Percentiles rank a stretch among this genome's conserved stretches.
Conservation (phyloP, 768 basidiomycete species). For the Calocera viscosa region DNA sequence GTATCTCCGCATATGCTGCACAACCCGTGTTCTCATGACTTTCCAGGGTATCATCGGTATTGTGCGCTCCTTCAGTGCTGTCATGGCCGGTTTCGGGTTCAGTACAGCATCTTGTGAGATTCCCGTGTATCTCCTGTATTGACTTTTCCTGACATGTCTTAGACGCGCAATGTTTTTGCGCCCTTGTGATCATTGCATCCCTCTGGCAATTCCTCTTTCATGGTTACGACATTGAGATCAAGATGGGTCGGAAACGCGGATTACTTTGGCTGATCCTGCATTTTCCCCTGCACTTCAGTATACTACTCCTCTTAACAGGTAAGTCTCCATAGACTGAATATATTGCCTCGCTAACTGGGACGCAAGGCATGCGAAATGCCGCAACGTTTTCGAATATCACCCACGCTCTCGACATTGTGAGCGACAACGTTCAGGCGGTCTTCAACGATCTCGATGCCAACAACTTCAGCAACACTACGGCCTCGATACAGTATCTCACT, state of each 20-base stretch:
- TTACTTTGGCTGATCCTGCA: background rate
- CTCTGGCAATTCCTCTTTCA: background rate
- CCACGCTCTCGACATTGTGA: conserved; percentile 2
- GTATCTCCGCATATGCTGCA: background rate
- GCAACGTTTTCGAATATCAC: background rate
- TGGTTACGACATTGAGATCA: background rate
- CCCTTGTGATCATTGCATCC: background rate
- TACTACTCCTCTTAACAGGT: background rate
- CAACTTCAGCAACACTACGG: background rate
- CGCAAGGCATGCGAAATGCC: background rate
- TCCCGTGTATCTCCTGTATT: background rate
- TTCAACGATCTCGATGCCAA: background rate
- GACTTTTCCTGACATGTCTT: background rate
- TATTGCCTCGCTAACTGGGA: background rate
- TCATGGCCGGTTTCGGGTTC: conserved; percentile 5
- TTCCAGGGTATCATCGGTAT: background rate
- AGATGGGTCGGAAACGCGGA: background rate
- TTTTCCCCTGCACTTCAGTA: conserved; percentile 3
- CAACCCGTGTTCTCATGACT: background rate
- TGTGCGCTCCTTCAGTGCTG: background rate
- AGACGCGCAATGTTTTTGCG: conserved; percentile 2
- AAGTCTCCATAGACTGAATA: background rate
- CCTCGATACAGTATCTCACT: background rate
- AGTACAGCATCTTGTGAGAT: background rate
- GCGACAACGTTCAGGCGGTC: background rate